Percentiles rank a stretch among this genome's conserved stretches.
Evolutionary conservation across 1,284 basidiomycete genomes (phyloP).

Genomic region (Tetrapyrgos nigripes): DNA sequence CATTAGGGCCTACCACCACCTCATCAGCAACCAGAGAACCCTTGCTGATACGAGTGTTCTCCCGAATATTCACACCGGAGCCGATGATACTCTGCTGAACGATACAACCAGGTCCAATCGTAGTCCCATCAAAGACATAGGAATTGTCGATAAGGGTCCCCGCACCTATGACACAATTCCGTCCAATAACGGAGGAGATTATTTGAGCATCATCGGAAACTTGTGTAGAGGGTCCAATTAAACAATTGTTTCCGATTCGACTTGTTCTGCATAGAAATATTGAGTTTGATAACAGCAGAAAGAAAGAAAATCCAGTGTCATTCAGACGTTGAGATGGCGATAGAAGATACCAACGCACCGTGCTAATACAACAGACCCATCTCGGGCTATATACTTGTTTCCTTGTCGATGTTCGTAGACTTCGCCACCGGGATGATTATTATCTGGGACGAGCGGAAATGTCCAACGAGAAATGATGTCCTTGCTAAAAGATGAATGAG

Average conservation of each 20-base stretch:
- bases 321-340: not conserved
- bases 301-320: conserved; percentile 2
- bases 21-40: conserved; percentile 85
- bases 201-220: conserved; percentile 72
- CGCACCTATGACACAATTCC: conserved; percentile 71
- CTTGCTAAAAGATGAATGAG: conserved; percentile 57
- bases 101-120: conserved; percentile 78
- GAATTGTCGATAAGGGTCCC: conserved; percentile 71
- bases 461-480: conserved; percentile 94
- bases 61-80: conserved; percentile 73
- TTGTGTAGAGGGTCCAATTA: conserved; percentile 77
- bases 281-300: conserved; percentile 1
- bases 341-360: conserved; percentile 53
- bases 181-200: conserved; percentile 77
- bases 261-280: no score
- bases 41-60: conserved; percentile 63
- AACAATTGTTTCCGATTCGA: conserved; percentile 82
- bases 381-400: conserved; percentile 86
- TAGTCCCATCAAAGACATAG: conserved; percentile 84
- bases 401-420: conserved; percentile 86
- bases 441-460: conserved; percentile 93
- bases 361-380: conserved; percentile 75
- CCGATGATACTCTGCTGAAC: conserved; percentile 86
- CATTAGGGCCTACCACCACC: conserved; percentile 79
- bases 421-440: conserved; percentile 85